Conservation (phyloP, 495 filamentous ascomycete species). For the Penicillium daleae region DNA sequence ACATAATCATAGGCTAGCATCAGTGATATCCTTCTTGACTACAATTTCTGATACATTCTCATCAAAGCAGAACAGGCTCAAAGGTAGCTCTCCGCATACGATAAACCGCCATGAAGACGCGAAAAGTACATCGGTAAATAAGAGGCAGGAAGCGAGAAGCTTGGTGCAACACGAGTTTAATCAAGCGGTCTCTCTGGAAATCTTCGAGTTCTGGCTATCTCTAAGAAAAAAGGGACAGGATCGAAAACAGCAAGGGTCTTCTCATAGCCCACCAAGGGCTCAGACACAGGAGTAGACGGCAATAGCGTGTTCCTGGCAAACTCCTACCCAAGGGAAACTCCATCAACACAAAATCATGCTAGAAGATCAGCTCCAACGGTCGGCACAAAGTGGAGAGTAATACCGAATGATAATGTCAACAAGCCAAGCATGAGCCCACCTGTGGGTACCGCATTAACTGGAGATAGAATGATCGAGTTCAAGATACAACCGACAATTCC, state of each 20-base stretch:
- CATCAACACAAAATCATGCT: not conserved
- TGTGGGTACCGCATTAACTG: not conserved
- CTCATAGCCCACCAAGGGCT: not conserved
- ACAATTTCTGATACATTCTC: too few species aligned
- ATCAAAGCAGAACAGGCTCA: too few species aligned
- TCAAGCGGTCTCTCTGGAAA: not conserved
- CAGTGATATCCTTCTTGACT: too few species aligned
- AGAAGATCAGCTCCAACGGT: not conserved
- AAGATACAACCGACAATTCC: not conserved
- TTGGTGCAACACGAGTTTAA: not conserved
- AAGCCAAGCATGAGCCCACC: not conserved
- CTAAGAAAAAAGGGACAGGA: not conserved
- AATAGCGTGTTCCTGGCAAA: too few species aligned
- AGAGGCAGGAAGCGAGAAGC: not conserved
- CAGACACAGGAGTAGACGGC: not conserved
- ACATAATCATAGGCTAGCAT: too few species aligned
- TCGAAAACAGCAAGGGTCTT: not conserved
- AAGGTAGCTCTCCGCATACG: too few species aligned
- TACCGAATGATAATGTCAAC: slow-evolving; percentile 1
- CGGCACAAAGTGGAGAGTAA: not conserved
- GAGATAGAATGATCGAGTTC: not conserved
- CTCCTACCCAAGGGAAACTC: not conserved
- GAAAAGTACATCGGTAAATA: too few species aligned
- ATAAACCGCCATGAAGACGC: too few species aligned
- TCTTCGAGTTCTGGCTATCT: not conserved